Evolutionary conservation across 2,329 filamentous ascomycete species (phyloP), one percentile per base, ranked within the genome.

Genomic region (Paraphoma chrysanthemicola): DNA sequence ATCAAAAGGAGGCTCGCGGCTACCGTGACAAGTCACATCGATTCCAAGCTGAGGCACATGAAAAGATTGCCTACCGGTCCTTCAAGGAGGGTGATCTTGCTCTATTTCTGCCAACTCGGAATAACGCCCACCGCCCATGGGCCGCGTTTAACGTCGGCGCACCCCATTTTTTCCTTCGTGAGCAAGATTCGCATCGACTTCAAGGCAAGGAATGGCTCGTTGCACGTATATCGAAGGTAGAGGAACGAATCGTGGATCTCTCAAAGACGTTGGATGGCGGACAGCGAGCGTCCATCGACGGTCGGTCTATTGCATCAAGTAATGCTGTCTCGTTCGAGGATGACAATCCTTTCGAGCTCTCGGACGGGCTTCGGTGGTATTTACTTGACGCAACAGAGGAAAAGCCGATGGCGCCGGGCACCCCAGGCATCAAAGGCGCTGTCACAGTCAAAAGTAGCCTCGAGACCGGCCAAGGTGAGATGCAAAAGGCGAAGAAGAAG

Each of bases 81-180:
- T 99, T 99, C 81, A 98, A 97, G 72, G 93, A 97, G 76, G 94
- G 95, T 7, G 95, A 99, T 71, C 83, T 99, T 12, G 95, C 94
- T 11, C 79, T 99, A 2, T 99, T 99, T 80, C 80, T 99, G 41
- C 95, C 95, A 0, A 99, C 95, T 0, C 86, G 94, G 36, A 98
- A 97, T 73, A 93, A 98, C 77, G 91, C 91, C 38, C 95, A 93
- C 4, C 90, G 94, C 14, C 94, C 95, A 0, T 99, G 95, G 95
- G 95, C 95, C 5, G 95, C 95, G 0, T 99, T 99, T 84, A 99
- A 99, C 69, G 91, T 99, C 31, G 94, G 93, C 1, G 96, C 94
- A 57, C 95, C 95, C 8, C 95, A 99, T 75, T 98, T 95, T 79
- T 99, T 99, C 80, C 83, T 99, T 2, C 90, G 93, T 36, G 95